Percentiles rank a stretch among this genome's conserved stretches.
Evolutionary conservation across 257 asterid genomes (phyloP).

Genomic region (Vinca minor): DNA sequence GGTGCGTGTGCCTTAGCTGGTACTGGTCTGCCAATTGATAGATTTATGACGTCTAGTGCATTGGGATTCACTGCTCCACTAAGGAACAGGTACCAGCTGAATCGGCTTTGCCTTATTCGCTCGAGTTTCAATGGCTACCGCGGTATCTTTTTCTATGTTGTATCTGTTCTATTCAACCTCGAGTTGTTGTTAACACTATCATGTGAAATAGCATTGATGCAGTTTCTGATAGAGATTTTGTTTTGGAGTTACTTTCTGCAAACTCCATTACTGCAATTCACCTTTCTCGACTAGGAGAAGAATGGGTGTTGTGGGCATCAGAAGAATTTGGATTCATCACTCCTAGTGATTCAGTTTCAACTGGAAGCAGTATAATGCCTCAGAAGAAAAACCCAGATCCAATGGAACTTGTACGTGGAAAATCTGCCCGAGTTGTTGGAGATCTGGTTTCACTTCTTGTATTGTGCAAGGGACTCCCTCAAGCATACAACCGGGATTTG

Average conservation of each 20-base stretch:
- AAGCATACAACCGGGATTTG: slow-evolving; percentile 92
- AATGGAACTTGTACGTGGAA: slow-evolving; percentile 98
- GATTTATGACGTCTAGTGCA: slow-evolving; percentile 90
- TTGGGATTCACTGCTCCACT: slow-evolving; percentile 88
- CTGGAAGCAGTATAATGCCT: slow-evolving; percentile 99
- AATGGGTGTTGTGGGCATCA: slow-evolving; percentile 99
- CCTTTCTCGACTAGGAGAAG: slow-evolving; percentile 98
- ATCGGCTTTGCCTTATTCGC: slow-evolving; percentile 17
- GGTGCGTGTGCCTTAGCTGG: slow-evolving; percentile 99
- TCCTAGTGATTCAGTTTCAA: slow-evolving; percentile 94
- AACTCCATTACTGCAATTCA: slow-evolving; percentile 81
- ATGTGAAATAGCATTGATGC: slow-evolving; percentile 90
- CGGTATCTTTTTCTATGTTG: background rate
- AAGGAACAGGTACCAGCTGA: slow-evolving; percentile 82
- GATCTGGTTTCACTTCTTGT: slow-evolving; percentile 93
- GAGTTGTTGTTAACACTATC: slow-evolving; percentile 27
- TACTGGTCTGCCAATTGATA: slow-evolving; percentile 93
- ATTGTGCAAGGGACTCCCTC: slow-evolving; percentile 98
- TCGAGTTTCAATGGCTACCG: background rate
- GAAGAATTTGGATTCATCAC: slow-evolving; percentile 90
- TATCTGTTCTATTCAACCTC: slow-evolving; percentile 11
- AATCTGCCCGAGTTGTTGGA: slow-evolving; percentile 90
- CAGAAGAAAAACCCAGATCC: slow-evolving; percentile 99
- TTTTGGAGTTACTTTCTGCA: slow-evolving; percentile 82
- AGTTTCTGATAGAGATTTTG: slow-evolving; percentile 98